These are phyloP conservation scores for Exsudoporus frostii DNA, from an alignment of 768 basidiomycete genomes.

Conservation along the genomic window DNA sequence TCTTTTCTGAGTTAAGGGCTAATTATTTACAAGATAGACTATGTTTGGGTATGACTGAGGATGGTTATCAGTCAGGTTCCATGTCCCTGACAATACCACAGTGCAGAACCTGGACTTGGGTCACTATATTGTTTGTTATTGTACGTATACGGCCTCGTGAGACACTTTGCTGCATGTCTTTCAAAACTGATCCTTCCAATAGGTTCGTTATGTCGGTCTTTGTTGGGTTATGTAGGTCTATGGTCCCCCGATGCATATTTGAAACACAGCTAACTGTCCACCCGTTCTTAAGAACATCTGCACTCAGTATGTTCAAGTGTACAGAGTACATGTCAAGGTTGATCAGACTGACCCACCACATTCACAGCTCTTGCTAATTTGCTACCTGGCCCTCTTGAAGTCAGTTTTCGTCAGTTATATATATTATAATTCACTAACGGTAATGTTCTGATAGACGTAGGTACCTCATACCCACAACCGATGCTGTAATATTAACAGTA, in stretches of 20 bases:
- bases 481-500: background rate
- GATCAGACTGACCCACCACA: background rate
- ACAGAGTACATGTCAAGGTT: background rate
- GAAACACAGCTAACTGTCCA: background rate
- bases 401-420: background rate
- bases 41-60: constrained; percentile 11
- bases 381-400: constrained; percentile 6
- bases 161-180: background rate
- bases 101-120: constrained; percentile 11
- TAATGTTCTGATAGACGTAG: constrained; percentile 1
- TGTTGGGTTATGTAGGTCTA: constrained; percentile 8
- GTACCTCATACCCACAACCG: background rate
- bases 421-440: background rate
- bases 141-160: constrained; percentile 1
- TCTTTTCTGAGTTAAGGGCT: background rate
- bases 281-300: background rate
- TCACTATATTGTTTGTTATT: constrained; percentile 14
- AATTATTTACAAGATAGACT: constrained; percentile 6
- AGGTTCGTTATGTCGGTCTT: too few species aligned
- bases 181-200: background rate
- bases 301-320: constrained; percentile 1
- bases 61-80: background rate
- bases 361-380: too few species aligned
- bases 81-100: background rate
- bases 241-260: too few species aligned